Evolutionary conservation across 805 yeast species (phyloP).

Genomic region (Gaillardinia entomophila): DNA sequence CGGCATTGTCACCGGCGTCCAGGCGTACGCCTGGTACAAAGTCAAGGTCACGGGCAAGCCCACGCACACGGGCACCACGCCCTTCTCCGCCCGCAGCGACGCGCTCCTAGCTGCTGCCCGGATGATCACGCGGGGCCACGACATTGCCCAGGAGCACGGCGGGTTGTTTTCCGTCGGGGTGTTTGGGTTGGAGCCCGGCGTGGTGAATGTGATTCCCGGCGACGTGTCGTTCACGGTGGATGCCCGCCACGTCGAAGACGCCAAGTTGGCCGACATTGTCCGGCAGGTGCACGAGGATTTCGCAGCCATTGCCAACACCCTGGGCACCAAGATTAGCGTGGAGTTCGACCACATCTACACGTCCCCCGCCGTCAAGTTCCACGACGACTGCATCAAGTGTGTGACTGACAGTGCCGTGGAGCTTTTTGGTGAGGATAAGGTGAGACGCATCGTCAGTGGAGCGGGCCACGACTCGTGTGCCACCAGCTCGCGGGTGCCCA

Average conservation of each 20-base stretch:
- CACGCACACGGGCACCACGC: constrained; percentile 73
- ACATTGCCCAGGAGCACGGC: constrained; percentile 43
- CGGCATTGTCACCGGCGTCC: constrained; percentile 64
- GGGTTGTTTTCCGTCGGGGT: constrained; percentile 61
- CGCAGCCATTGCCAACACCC: constrained; percentile 23
- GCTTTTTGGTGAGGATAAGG: constrained; percentile 39
- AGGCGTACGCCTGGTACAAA: constrained; percentile 59
- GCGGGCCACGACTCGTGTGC: constrained; percentile 74
- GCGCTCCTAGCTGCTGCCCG: constrained; percentile 54
- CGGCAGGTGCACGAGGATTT: constrained; percentile 34
- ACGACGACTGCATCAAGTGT: constrained; percentile 44
- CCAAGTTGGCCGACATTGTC: constrained; percentile 28
- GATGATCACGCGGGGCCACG: constrained; percentile 51
- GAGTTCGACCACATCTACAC: constrained; percentile 40
- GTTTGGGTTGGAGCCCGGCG: constrained; percentile 51
- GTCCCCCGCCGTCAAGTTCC: constrained; percentile 54
- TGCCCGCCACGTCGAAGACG: constrained; percentile 50
- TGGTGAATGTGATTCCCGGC: constrained; percentile 64
- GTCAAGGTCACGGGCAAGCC: constrained; percentile 57
- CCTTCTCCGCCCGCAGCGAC: constrained; percentile 55
- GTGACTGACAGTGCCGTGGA: constrained; percentile 49
- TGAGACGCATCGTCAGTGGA: constrained; percentile 52
- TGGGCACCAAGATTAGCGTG: constrained; percentile 28
- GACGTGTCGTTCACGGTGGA: constrained; percentile 57
- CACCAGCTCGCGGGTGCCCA: constrained; percentile 52